phyloP scores from a whole-genome alignment of 140 eudicot genomes.

The Cichorium intybus region DNA sequence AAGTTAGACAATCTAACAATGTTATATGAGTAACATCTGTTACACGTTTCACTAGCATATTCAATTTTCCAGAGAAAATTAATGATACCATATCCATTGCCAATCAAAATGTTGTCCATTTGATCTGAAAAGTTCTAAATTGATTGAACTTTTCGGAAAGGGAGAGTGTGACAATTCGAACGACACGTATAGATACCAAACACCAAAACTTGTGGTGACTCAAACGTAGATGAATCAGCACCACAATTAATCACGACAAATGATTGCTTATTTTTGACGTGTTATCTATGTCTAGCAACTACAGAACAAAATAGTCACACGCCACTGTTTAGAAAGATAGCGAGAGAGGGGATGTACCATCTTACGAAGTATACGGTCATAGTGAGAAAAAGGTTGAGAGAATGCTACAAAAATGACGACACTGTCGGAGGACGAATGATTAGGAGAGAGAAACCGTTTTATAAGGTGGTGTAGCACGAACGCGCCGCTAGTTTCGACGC shows the following conservation, averaged over 20 bases:
- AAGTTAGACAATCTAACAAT: background rate
- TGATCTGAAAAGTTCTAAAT: background rate
- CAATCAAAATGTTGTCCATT: background rate
- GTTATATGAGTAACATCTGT: background rate
- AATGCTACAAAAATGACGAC: slow-evolving; percentile 72
- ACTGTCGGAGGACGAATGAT: slow-evolving; percentile 36
- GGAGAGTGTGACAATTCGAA: background rate
- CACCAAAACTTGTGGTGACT: background rate
- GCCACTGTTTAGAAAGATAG: background rate
- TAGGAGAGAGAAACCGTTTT: slow-evolving; percentile 59
- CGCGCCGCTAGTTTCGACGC: slow-evolving; percentile 84
- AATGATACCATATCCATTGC: background rate
- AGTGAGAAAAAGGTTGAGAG: slow-evolving; percentile 89
- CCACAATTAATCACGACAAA: background rate
- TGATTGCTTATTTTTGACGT: background rate
- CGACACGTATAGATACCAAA: background rate
- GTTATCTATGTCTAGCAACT: background rate
- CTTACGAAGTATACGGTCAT: slow-evolving; percentile 89
- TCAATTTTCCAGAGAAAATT: background rate
- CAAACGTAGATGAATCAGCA: background rate
- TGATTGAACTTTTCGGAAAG: background rate
- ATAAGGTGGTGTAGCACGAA: slow-evolving; percentile 80
- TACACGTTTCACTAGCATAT: background rate
- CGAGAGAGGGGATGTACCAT: slow-evolving; percentile 40
- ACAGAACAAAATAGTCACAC: background rate